phyloP scores from a whole-genome alignment of 768 basidiomycete species.

The Daedalea quercina region DNA sequence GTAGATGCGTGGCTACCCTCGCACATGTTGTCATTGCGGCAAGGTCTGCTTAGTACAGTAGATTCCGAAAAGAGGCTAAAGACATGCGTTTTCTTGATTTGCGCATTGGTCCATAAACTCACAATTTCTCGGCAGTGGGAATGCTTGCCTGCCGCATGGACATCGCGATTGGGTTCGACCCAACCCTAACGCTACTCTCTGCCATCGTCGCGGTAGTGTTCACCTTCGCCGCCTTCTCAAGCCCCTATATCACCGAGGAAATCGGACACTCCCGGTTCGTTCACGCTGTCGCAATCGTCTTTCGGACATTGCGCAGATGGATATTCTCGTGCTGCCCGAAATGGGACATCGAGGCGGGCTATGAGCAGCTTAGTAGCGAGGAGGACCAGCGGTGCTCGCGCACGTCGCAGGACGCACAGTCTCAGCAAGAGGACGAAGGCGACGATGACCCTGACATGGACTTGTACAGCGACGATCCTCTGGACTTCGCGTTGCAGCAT shows the following conservation, averaged over 20 bases:
- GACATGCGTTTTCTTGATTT: too few species aligned
- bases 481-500: slow-evolving; percentile 5
- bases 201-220: slow-evolving; percentile 21
- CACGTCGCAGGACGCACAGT: slow-evolving; percentile 1
- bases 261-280: slow-evolving; percentile 12
- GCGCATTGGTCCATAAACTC: too few species aligned
- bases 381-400: slow-evolving; percentile 1
- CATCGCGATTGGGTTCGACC: slow-evolving; percentile 18
- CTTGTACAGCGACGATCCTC: neutral
- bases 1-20: too few species aligned
- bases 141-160: slow-evolving; percentile 24
- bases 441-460: neutral
- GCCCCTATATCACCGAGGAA: slow-evolving; percentile 15
- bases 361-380: slow-evolving; percentile 9
- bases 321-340: slow-evolving; percentile 4
- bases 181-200: slow-evolving; percentile 17
- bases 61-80: too few species aligned
- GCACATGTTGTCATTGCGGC: too few species aligned
- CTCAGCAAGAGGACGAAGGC: slow-evolving; percentile 5
- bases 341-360: slow-evolving; percentile 15
- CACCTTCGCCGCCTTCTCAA: slow-evolving; percentile 22
- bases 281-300: neutral
- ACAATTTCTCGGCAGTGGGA: slow-evolving; percentile 13
- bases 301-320: slow-evolving; percentile 3
- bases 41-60: too few species aligned